Evolutionary conservation across 768 basidiomycete species (phyloP), one percentile per base, ranked within the genome.

Genomic region (Lactarius vividus): DNA sequence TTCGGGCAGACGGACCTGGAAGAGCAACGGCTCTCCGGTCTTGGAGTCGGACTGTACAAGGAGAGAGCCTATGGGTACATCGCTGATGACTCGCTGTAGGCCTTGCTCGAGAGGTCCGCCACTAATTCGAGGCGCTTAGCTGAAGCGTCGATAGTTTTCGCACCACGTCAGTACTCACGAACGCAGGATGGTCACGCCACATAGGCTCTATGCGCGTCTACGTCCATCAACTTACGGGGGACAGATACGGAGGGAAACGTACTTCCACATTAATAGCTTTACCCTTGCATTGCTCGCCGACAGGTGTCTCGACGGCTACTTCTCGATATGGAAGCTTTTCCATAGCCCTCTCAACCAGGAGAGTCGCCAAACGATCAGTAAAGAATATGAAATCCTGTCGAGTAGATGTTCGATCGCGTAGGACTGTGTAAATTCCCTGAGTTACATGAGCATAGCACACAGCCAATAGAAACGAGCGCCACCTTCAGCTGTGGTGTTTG

Each of bases 331-430:
- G 94, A n/a, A 98, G 81, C 65, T 86, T 81, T 52, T 89, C 88
- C 73, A 96, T 79, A 0, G 94, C 93, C 73, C 87, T 83, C 76
- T 98, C 96, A 5, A 92, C 85, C 28, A 98, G 77, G 23, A 93
- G 76, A 0, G 92, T 94, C 0, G 96, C 85, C 2, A 98, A 78
- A 20, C 96, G 84, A 74, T 97, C 94, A 0, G 86, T 85, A 73
- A 94, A 94, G 80, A 97, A 96, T 44, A 98, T 87, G 72, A 98
- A 98, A 73, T 98, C 94, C 71, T 91, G 91, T 20, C 88, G 81
- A 15, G 78, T 78, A 0, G 91, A 88, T n/a, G 77, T 82, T 62
- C 78, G 79, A 71, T 94, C 88, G 9, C 96, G 84, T 26, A 99
- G 73, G 29, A 91, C 87, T 0, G 96, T 98, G 74, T 89, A 89